Base-by-base conservation (phyloP, 2,329 filamentous ascomycete genomes). In the Colletotrichum sidae region DNA sequence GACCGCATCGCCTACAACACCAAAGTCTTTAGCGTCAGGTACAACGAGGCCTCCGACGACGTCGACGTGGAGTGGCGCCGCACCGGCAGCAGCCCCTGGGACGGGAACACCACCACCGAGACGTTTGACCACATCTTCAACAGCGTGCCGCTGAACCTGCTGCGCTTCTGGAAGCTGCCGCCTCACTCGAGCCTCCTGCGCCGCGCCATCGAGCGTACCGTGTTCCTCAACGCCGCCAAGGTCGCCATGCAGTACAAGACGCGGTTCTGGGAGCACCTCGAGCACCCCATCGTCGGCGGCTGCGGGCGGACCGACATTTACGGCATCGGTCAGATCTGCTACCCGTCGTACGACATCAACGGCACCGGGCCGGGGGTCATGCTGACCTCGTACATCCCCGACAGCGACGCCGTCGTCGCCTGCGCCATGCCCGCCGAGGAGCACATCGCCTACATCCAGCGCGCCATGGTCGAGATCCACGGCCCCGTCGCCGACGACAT, bases 171-270 rank as follows among this genome's bases (percentile, higher is more conserved):
- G 78, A 71, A 79, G 6, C 59, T 79, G 1, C 77, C 78, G 0
- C 65, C 68, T 6, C 78, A 76, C 68, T 79, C 78, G 12, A 72
- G 71, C 25, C 50, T 74, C 6, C 44, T 75, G 13, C 66, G 64
- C 0, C 71, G 73, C 1, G 71, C 70, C 3, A 75, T 74, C 38
- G 68, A 72, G 41, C 68, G 72, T 3, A 71, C 69, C 1, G 56
- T 70, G 56, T 75, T 71, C 51, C 67, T 66, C 6, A 75, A 68
- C 11, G 69, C 72, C 2, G 68, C 70, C 53, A 77, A 77, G 70
- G 80, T 89, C 2, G 81, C 85, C 0, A 76, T 89, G 4, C 85
- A 86, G 69, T 88, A 87, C 74, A 79, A 84, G 70, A 85, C 85
- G 0, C 82, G 86, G 15, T 73, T 72, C 67, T 73, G 71, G 72